Evolutionary conservation across 2,329 filamentous ascomycete genomes (phyloP).

Genomic region (Raffaelea deltoideospora): DNA sequence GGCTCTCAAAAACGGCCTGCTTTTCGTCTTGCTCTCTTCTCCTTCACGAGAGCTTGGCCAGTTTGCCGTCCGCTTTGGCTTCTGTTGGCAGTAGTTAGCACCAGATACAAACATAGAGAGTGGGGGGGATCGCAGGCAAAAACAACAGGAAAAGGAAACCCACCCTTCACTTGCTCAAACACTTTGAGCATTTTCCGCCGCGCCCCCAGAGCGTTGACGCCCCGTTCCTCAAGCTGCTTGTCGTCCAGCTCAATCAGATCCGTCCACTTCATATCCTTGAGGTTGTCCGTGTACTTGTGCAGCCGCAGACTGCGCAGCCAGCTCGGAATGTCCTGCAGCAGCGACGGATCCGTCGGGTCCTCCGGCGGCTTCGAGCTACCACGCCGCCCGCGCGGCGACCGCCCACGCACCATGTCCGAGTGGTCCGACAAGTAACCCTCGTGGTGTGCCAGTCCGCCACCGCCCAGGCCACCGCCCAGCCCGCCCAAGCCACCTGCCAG

Average conservation of each 20-base stretch:
- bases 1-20: no score
- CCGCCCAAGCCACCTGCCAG: constrained; percentile 55
- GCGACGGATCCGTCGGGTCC: constrained; percentile 79
- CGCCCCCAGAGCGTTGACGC: constrained; percentile 88
- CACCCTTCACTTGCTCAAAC: constrained; percentile 86
- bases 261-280: constrained; percentile 95
- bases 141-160: constrained; percentile 8
- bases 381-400: constrained; percentile 79
- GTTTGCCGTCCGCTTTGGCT: constrained; percentile 59
- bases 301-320: constrained; percentile 90
- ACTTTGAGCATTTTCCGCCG: constrained; percentile 98
- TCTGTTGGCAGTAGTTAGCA: constrained; percentile 25
- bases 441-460: no score
- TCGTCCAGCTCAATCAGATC: constrained; percentile 87
- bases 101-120: not conserved
- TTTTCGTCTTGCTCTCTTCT: not conserved
- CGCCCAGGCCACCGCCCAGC: no score
- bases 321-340: constrained; percentile 87
- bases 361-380: constrained; percentile 96
- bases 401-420: constrained; percentile 77
- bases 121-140: no score
- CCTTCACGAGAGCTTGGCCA: no score
- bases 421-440: constrained; percentile 91
- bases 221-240: constrained; percentile 78
- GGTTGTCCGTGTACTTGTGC: constrained; percentile 97